Evolutionary conservation across 352 stramenopile genomes (phyloP), one percentile per base, ranked within the genome.

Genomic region (Phytophthora multivora): DNA sequence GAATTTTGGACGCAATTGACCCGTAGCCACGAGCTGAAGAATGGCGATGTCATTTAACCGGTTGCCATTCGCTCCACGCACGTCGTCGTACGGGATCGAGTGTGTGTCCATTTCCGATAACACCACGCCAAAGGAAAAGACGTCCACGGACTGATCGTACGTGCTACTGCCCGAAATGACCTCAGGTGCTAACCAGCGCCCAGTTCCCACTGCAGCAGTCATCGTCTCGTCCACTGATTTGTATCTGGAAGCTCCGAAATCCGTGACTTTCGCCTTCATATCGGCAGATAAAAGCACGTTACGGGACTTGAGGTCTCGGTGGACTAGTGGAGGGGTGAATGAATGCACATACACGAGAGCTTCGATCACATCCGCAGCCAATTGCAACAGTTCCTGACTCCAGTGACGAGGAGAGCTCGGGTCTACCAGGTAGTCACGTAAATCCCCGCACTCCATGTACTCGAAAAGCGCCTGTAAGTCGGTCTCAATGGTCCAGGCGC

Each of bases 391-490:
- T 26, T 87, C 79, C 12, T 71, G 50, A 12, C 43, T 64, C 73
- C 69, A 81, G 13, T 67, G 59, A 25, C 59, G 54, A 47, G 69
- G 62, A 13, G 62, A 67, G 9, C 25, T 66, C 23, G 61, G 46
- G 0, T 53, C 46, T 3, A 74, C 59, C 0, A 90, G 58, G 46
- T 85, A 84, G 11, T 70, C 56, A 9, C 77, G 73, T 25, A 92
- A 23, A 51, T 92, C 83, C 0, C 83, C 80, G 7, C 71, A 70
- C 11, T 61, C 60, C 73, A 89, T 87, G 64, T 88, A 90, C 66
- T 90, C 80, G 39, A 89, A 88, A 1, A 92, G 51, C 7, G 71
- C 76, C 36, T 89, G 77, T 2, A 92, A 38, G 18, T 91, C 73
- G 2, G 56, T 71, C 50, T 83, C 66, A 18, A 79, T 66, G 1